Conservation (phyloP, 345 rosid species). For the Erysimum cheiranthoides region DNA sequence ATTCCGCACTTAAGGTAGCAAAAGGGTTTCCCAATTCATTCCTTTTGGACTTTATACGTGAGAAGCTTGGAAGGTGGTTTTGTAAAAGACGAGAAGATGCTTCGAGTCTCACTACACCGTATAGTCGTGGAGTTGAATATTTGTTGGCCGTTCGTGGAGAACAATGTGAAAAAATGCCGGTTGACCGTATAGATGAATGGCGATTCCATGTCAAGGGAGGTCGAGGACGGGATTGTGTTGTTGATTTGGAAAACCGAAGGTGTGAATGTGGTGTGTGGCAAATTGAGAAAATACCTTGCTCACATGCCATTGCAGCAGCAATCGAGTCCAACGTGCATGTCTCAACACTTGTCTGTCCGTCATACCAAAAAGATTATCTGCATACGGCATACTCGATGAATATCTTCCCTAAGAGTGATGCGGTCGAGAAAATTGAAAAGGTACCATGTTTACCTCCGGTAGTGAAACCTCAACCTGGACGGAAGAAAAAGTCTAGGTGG, state of each 20-base stretch:
- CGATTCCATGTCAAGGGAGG: not conserved
- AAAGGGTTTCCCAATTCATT: not conserved
- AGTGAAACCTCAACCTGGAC: too few relatives aligned
- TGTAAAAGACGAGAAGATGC: not conserved
- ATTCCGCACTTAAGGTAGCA: not conserved
- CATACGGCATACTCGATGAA: too few relatives aligned
- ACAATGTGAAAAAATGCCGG: not conserved
- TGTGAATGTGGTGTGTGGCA: not conserved
- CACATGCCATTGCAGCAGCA: not conserved
- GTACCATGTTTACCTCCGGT: too few relatives aligned
- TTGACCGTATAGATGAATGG: not conserved
- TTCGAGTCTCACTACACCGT: not conserved
- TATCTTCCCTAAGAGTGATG: too few relatives aligned
- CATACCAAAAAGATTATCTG: too few relatives aligned
- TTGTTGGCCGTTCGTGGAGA: not conserved
- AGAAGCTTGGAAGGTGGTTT: not conserved
- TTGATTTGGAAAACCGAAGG: not conserved
- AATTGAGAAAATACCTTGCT: not conserved
- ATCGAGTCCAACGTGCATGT: too few relatives aligned
- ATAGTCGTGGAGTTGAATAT: not conserved
- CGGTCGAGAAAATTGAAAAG: too few relatives aligned
- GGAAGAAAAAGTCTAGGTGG: not conserved
- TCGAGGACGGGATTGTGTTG: not conserved
- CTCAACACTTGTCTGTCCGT: too few relatives aligned
- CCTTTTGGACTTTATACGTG: not conserved